Evolutionary conservation across 163 green algal species (phyloP).

Genomic region (Scenedesmus sp.): DNA sequence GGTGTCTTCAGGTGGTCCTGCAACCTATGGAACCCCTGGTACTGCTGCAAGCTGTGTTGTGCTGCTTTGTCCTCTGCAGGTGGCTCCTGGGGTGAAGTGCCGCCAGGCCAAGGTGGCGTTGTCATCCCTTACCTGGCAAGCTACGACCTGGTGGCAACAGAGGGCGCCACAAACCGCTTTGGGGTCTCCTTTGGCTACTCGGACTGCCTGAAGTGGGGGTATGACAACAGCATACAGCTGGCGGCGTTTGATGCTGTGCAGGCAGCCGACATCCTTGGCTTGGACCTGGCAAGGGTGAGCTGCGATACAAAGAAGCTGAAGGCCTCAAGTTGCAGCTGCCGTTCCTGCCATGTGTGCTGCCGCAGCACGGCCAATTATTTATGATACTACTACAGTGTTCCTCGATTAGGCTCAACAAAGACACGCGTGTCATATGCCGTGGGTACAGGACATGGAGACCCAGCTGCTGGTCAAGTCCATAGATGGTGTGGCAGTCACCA

Average conservation of each 20-base stretch:
- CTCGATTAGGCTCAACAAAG: neutral
- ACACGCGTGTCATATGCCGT: neutral
- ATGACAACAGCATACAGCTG: constrained; percentile 31
- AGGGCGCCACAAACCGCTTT: neutral
- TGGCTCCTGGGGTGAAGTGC: constrained; percentile 47
- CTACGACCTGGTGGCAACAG: neutral
- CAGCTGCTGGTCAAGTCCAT: constrained; percentile 35
- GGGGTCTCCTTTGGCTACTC: constrained; percentile 49
- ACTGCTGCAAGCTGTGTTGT: neutral
- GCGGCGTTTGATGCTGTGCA: constrained; percentile 23
- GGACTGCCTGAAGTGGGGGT: constrained; percentile 57
- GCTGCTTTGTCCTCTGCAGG: neutral
- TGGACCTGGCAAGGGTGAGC: constrained; percentile 46
- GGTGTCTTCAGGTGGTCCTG: too few species aligned
- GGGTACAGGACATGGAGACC: constrained; percentile 43
- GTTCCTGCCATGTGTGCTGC: neutral
- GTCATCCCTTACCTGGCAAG: constrained; percentile 48
- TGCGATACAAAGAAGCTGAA: neutral
- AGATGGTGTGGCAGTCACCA: neutral
- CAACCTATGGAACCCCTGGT: neutral
- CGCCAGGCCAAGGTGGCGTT: constrained; percentile 48
- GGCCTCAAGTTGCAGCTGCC: neutral
- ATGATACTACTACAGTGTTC: too few species aligned
- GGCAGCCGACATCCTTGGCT: constrained; percentile 41
- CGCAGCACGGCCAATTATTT: too few species aligned